These are phyloP conservation scores for Didymella glomerata DNA, from an alignment of 2,329 filamentous ascomycete genomes.

Conservation along the genomic window DNA sequence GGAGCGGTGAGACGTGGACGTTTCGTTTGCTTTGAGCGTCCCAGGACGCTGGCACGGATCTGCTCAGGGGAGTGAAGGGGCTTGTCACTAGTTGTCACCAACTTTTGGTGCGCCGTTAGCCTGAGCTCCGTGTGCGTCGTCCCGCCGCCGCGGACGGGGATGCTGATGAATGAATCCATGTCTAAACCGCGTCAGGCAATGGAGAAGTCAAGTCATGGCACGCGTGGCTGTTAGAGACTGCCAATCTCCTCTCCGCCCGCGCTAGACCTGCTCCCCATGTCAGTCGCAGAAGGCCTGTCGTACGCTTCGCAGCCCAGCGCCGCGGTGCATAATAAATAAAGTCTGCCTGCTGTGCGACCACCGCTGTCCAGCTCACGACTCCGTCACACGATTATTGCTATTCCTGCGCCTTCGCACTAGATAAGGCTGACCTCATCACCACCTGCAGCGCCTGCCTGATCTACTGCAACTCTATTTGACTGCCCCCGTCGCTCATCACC, in stretches of 20 bases:
- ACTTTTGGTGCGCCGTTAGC: conserved; percentile 38
- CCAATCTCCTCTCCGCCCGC: conserved; percentile 33
- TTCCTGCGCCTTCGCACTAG: conserved; percentile 20
- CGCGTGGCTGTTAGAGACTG: conserved; percentile 22
- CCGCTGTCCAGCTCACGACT: conserved; percentile 23
- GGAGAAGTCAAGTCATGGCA: conserved; percentile 17
- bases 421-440: conserved; percentile 41
- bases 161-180: conserved; percentile 30
- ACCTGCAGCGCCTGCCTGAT: conserved; percentile 19
- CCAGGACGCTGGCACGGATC: conserved; percentile 42
- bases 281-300: conserved; percentile 15
- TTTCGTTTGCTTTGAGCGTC: conserved; percentile 25
- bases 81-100: conserved; percentile 31
- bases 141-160: conserved; percentile 44
- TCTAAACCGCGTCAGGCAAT: conserved; percentile 30
- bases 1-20: conserved; percentile 35
- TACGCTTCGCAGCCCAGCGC: conserved; percentile 42
- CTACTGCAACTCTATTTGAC: conserved; percentile 14
- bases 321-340: conserved; percentile 42
- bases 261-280: conserved; percentile 36
- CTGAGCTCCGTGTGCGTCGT: conserved; percentile 42
- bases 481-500: conserved; percentile 9
- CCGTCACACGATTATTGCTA: conserved; percentile 22
- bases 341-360: conserved; percentile 30
- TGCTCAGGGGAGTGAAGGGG: conserved; percentile 35